Base-by-base conservation (phyloP, 805 yeast genomes). In the Dipodascus geniculatus region DNA sequence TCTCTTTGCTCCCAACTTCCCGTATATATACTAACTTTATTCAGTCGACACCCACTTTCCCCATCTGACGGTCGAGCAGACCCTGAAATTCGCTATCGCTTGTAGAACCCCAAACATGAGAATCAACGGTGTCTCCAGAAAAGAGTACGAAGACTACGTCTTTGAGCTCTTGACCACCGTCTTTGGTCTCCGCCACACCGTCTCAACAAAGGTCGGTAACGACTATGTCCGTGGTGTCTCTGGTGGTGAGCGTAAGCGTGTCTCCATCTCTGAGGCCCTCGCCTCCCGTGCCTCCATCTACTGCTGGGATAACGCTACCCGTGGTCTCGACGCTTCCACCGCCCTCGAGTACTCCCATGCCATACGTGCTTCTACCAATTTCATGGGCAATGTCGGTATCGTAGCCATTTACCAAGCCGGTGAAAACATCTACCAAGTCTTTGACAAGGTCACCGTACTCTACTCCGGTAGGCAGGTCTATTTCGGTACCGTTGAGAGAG, bases 231-330 rank as follows among this genome's bases (percentile, higher is more conserved):
- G 87, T 64, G 86, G 88, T 71, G 86, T 83, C 47, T 82, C 91
- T 52, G 91, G 95, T 63, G 93, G 95, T 74, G 93, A 86, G 69
- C 74, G 95, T 59, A 85, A 85, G 68, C 79, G 95, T 71, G 91
- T 86, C 2, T 83, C 91, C 14, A 81, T 86, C 61, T 87, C 89
- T 9, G 95, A 86, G 68, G 85, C 85, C 1, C 70, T 83, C 49
- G 76, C 84, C 50, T 74, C 82, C 50, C 79, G 82, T 23, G 84
- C 87, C 28, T 71, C 78, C 51, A 71, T 83, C 51, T 82, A 77
- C 58, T 80, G 85, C 67, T 83, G 86, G 80, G 90, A 86, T 71
- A 87, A 87, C 63, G 84, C 91, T 3, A 87, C 95, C 3, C 79
- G 93, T 71, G 95, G 95, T 61, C 74, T 87, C 56, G 95, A 86